Base-by-base conservation (phyloP, 768 basidiomycete genomes). In the Pleurotus sapidus region DNA sequence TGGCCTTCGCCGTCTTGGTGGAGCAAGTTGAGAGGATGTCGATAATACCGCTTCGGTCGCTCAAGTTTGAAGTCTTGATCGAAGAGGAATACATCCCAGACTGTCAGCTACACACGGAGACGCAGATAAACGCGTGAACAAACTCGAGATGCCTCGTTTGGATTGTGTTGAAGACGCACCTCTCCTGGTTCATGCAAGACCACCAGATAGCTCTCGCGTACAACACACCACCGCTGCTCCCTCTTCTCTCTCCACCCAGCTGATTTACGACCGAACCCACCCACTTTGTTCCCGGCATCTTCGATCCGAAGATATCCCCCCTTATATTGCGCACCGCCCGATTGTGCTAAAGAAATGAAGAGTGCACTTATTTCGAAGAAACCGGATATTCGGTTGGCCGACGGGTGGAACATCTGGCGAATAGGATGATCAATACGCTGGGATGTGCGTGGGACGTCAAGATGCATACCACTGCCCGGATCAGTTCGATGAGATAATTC, bases 301-400 rank as follows among this genome's bases (percentile, higher is more conserved):
- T 86, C 81, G 11, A 91, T 77, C 61, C 77, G 74, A 15, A 99
- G 73, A 65, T 83, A 89, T 1, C 97, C 96, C 6, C 90, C 95
- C 72, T 99, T 99, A 62, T 89, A 89, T 66, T 98, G 96, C 20
- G 82, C 74, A 5, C 95, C 94, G 8, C 95, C 95, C 1, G 84
- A 81, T 51, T 81, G 81, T 0, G 95, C 92, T 17, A 95, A 80
- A 8, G 83, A 68, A 57, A 98, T 83, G 7, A 89, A 95, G 24
- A 98, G 75, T 1, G 95, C 87, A 45, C 91, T 95, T 45, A 98
- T 80, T 70, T 99, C 97, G 47, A 99, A 80, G 71, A 98, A 99
- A 4, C 87, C 87, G 42, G 88, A 86, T 0, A 99, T 73, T 34
- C 95, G 85, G 65, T 98, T 98, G 1, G 93, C 83, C 18, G 93